These are phyloP conservation scores for Carex cristatella DNA, from an alignment of 176 grass and related monocot genomes.

Conservation along the genomic window DNA sequence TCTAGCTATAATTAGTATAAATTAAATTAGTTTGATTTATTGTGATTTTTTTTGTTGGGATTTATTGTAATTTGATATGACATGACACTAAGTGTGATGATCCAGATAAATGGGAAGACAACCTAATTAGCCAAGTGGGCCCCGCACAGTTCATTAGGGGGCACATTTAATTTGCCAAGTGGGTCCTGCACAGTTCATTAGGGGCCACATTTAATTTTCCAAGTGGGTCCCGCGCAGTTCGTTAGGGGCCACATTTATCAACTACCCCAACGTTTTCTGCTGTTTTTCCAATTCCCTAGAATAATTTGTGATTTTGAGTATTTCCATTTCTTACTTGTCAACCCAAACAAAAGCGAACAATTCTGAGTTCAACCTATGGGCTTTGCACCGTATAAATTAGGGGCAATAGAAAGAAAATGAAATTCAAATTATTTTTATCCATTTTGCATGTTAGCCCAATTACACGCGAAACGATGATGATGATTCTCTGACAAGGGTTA, in stretches of 20 bases:
- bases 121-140: neutral
- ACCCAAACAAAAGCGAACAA: neutral
- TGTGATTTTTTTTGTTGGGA: too few species aligned
- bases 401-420: neutral
- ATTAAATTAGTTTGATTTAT: neutral
- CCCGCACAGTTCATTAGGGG: neutral
- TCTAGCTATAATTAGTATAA: neutral
- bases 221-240: neutral
- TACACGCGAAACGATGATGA: neutral
- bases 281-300: neutral
- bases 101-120: neutral
- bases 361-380: neutral
- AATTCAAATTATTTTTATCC: neutral
- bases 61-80: neutral
- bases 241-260: slow-evolving; percentile 4
- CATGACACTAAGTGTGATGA: neutral
- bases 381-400: too few species aligned
- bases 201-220: neutral
- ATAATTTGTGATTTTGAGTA: neutral
- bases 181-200: neutral
- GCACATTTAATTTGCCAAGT: neutral
- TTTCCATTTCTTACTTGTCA: neutral
- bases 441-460: neutral
- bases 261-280: neutral
- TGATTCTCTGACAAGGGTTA: neutral